Conservation (phyloP, 2,329 filamentous ascomycete genomes). For the Arthrobotrys iridis region DNA sequence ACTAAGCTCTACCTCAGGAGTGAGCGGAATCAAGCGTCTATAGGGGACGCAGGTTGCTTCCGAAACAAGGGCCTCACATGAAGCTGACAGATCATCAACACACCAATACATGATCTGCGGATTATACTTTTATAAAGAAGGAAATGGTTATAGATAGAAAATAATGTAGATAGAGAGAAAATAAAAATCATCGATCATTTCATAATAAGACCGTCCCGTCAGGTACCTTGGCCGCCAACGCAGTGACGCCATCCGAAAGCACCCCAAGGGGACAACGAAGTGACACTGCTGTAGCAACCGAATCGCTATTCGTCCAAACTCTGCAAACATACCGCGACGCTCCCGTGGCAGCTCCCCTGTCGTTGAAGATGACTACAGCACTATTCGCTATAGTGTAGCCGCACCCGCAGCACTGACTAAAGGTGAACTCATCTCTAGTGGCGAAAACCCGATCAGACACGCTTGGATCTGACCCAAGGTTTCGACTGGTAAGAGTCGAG, state of each 20-base stretch:
- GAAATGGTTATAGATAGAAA: no score
- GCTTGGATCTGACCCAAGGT: background rate
- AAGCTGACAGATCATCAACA: no score
- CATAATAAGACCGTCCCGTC: no score
- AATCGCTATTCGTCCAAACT: background rate
- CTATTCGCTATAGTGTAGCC: background rate
- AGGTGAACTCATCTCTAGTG: background rate
- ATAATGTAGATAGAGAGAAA: no score
- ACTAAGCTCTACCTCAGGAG: background rate
- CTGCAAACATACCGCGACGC: background rate
- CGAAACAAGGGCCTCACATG: background rate
- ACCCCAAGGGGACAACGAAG: background rate
- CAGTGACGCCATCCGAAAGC: background rate
- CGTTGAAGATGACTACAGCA: background rate
- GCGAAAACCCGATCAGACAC: background rate
- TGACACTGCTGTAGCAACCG: background rate
- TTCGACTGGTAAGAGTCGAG: background rate
- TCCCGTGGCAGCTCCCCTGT: background rate
- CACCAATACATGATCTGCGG: no score
- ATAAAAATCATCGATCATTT: no score
- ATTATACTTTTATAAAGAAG: no score
- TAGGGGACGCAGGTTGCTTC: background rate
- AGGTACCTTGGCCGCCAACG: background rate
- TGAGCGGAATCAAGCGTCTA: background rate
- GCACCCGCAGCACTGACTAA: constrained; percentile 1